These are phyloP conservation scores for Solanum pennellii DNA, from an alignment of 257 asterid species.

Conservation along the genomic window DNA sequence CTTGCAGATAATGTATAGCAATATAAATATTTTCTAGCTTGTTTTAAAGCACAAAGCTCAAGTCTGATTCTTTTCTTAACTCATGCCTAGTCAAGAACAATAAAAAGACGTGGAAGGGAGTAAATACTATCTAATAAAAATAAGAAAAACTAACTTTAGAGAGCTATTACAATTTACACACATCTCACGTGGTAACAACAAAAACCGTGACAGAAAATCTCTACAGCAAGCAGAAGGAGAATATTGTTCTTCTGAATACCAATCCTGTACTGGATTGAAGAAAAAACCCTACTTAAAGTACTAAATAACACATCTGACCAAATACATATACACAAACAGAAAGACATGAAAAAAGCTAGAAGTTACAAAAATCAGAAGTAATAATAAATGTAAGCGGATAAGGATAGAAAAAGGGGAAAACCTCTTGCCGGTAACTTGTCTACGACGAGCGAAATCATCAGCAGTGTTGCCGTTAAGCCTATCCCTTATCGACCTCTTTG, in stretches of 20 bases:
- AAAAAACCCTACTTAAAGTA: background rate
- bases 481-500: slow-evolving; percentile 57
- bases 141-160: background rate
- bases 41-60: background rate
- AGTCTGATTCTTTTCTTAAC: background rate
- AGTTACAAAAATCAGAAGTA: background rate
- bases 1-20: background rate
- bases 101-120: background rate
- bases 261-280: background rate
- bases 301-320: background rate
- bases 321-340: background rate
- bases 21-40: background rate
- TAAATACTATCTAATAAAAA: background rate
- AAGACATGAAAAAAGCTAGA: background rate
- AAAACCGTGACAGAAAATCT: background rate
- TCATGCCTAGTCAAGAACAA: background rate
- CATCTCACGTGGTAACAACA: background rate
- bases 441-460: slow-evolving; percentile 39
- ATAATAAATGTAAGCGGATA: background rate
- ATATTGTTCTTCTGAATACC: background rate
- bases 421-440: slow-evolving; percentile 63
- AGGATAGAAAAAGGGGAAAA: slow-evolving; percentile 4
- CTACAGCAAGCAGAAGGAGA: background rate
- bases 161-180: background rate
- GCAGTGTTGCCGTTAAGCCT: slow-evolving; percentile 52